Conservation (phyloP, 768 basidiomycete species). For the Sistotremastrum suecicum region DNA sequence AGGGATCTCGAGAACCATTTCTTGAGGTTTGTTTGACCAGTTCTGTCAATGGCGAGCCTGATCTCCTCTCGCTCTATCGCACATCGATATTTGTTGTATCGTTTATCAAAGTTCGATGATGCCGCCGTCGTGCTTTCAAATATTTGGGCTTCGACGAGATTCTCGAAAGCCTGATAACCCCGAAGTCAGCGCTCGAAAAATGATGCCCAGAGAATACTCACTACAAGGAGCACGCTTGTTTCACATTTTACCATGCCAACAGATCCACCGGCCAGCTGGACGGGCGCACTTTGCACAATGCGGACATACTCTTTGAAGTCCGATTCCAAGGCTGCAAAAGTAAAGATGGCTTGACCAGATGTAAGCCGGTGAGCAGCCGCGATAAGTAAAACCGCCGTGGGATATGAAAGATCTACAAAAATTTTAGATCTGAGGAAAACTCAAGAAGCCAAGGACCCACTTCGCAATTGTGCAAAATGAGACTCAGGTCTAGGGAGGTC, state of each 20-base stretch:
- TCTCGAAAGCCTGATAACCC: conserved; percentile 56
- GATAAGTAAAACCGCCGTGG: conserved; percentile 69
- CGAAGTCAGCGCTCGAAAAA: conserved; percentile 1
- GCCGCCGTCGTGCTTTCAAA: conserved; percentile 39
- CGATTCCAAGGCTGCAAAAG: conserved; percentile 84
- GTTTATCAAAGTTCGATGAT: conserved; percentile 37
- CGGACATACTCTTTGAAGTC: conserved; percentile 64
- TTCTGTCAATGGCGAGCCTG: conserved; percentile 48
- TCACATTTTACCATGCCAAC: conserved; percentile 63
- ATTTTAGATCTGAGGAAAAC: not conserved
- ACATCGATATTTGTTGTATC: conserved; percentile 67
- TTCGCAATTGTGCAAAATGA: not conserved
- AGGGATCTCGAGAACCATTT: conserved; percentile 42
- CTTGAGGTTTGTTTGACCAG: conserved; percentile 55
- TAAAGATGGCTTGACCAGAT: conserved; percentile 67
- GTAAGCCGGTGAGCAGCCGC: conserved; percentile 67
- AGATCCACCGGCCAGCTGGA: conserved; percentile 50
- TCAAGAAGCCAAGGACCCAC: conserved; percentile 1
- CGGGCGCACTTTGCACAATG: conserved; percentile 56
- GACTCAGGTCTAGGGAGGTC: conserved; percentile 37
- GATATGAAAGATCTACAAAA: conserved; percentile 54
- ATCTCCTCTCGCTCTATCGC: conserved; percentile 49
- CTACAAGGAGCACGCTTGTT: conserved; percentile 49
- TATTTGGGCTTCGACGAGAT: conserved; percentile 39
- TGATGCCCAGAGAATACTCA: conserved; percentile 22